A percentile compares a stretch with the other conserved stretches of the same genome.
Conservation (phyloP, 495 filamentous ascomycete genomes). For the Chaetomium fimeti region DNA sequence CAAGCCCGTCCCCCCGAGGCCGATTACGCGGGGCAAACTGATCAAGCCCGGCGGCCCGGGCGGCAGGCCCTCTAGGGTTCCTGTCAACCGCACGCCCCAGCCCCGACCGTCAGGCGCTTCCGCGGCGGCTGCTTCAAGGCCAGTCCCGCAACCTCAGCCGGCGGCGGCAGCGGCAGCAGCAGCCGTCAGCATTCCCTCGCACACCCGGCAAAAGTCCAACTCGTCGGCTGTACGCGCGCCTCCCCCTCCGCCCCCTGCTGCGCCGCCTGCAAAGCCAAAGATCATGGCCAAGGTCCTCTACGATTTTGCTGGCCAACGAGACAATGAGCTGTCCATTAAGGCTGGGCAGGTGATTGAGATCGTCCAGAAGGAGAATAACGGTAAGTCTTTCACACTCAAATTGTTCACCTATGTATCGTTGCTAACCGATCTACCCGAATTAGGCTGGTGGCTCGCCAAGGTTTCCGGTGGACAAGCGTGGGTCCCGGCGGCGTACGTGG, state of each 20-base stretch:
- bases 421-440: not conserved
- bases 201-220: slow-evolving; percentile 47
- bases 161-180: slow-evolving; percentile 33
- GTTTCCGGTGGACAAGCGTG: slow-evolving; percentile 73
- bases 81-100: slow-evolving; percentile 54
- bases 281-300: slow-evolving; percentile 85
- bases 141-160: slow-evolving; percentile 47
- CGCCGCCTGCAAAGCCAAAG: slow-evolving; percentile 62
- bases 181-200: slow-evolving; percentile 38
- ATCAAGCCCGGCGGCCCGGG: slow-evolving; percentile 86
- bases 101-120: slow-evolving; percentile 37
- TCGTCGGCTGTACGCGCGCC: slow-evolving; percentile 55
- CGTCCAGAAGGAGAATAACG: slow-evolving; percentile 84
- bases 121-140: slow-evolving; percentile 38
- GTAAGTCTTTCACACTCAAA: slow-evolving; percentile 51
- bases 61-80: slow-evolving; percentile 69
- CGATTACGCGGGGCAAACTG: slow-evolving; percentile 87
- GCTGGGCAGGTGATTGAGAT: slow-evolving; percentile 80
- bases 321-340: slow-evolving; percentile 74
- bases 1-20: slow-evolving; percentile 78
- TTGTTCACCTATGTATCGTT: not conserved
- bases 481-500: slow-evolving; percentile 89
- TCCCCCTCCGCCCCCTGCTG: slow-evolving; percentile 69
- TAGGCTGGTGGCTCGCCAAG: slow-evolving; percentile 95
- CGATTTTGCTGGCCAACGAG: slow-evolving; percentile 75